Percentiles rank a stretch among this genome's conserved stretches.
phyloP scores from a whole-genome alignment of 2,329 filamentous ascomycete genomes.

The Xylaria sp. region DNA sequence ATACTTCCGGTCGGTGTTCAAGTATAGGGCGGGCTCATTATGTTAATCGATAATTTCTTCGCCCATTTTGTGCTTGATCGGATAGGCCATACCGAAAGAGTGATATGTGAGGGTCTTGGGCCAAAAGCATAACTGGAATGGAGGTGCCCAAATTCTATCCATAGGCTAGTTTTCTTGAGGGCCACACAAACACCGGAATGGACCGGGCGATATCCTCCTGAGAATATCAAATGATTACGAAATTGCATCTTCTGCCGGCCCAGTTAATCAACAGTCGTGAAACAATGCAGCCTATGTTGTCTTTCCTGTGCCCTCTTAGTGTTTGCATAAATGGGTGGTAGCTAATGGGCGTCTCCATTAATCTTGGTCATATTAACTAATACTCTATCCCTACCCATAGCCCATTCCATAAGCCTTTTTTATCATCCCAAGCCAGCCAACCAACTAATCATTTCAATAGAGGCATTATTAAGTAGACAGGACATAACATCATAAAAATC shows the following conservation, averaged over 20 bases:
- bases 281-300: not conserved
- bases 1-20: conserved; percentile 14
- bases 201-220: conserved; percentile 6
- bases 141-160: conserved; percentile 14
- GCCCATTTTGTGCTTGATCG: not conserved
- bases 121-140: not conserved
- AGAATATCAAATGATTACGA: conserved; percentile 19
- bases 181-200: not conserved
- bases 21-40: not conserved
- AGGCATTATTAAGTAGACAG: not conserved
- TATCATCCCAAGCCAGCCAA: not conserved
- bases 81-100: not conserved
- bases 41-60: conserved; percentile 1
- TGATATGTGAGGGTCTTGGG: not conserved
- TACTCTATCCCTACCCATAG: not conserved
- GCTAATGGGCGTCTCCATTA: not conserved
- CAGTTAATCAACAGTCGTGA: not conserved
- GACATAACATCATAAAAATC: not conserved
- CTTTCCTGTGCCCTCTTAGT: not conserved
- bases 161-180: not conserved
- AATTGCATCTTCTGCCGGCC: conserved; percentile 2
- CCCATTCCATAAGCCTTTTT: conserved; percentile 1
- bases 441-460: not conserved
- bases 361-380: not conserved
- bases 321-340: not conserved